Evolutionary conservation across 2,329 filamentous ascomycete species (phyloP), one percentile per base, ranked within the genome.

Genomic region (Colletotrichum sp.): DNA sequence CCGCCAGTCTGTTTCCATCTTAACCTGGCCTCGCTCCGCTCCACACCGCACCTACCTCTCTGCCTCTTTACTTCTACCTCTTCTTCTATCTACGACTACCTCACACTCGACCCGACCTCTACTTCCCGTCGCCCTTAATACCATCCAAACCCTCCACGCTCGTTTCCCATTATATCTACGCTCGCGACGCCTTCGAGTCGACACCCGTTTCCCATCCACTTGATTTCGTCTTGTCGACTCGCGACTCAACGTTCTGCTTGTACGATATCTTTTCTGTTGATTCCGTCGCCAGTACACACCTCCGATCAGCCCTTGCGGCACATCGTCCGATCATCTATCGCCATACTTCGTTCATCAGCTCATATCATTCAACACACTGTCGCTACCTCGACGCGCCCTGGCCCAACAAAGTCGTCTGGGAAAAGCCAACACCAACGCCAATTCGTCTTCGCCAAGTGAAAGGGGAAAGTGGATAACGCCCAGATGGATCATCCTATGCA

Each of bases 401-500:
- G 39, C 32, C 9, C 18, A 32, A 67, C 13, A 18, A 32, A 32
- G 30, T n/a, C 39, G 64, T 55, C 18, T 30, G 44, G 34, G 7
- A 73, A 34, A 34, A 30, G n/a, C 52, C 67, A 44, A 66, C 16
- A 59, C 49, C 66, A 57, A 10, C 7, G 7, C 49, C 60, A 30
- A 69, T 52, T 62, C 26, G 28, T 28, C 55, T 52, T 30, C 18
- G 39, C 28, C 16, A 65, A n/a, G 52, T 6, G 55, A 65, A 60
- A 21, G 68, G 32, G 52, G 34, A 76, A 60, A 69, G 68, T 30
- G 69, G 72, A 64, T 64, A 32, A 64, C 24, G 34, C 36, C 15
- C 34, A 69, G 39, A 78, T 78, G 77, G 77, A 78, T 66, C 76
- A 78, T 49, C 34, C 67, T n/a, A 78, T 78, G 77, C 77, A 77